A percentile compares a stretch with the other conserved stretches of the same genome.
Evolutionary conservation across 2,329 filamentous ascomycete species (phyloP).

Genomic region (Aplosporella prunicola): DNA sequence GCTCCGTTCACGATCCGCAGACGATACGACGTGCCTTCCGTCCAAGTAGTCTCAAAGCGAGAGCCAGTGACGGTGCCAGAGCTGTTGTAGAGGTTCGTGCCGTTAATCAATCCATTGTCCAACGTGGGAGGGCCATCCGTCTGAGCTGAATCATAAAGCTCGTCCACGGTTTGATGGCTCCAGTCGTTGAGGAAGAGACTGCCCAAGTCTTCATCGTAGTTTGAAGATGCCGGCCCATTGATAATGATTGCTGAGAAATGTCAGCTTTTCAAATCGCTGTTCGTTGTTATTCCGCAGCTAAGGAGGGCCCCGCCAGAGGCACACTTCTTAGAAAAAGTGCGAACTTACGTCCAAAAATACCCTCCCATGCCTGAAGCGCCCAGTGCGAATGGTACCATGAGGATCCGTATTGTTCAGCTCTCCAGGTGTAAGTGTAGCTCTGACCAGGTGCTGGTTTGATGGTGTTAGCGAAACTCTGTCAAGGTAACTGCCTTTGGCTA

Average conservation of each 20-base stretch:
- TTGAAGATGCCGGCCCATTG: conserved; percentile 26
- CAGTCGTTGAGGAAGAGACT: conserved; percentile 32
- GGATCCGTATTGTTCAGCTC: conserved; percentile 35
- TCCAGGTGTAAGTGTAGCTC: conserved; percentile 44
- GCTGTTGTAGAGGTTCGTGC: conserved; percentile 19
- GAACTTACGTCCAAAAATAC: conserved; percentile 17
- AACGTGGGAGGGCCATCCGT: conserved; percentile 16
- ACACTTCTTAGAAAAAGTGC: too few species aligned
- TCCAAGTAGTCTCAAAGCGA: conserved; percentile 24
- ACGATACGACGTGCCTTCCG: conserved; percentile 45
- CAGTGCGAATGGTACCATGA: conserved; percentile 23
- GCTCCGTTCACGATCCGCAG: conserved; percentile 50
- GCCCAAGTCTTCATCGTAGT: conserved; percentile 33
- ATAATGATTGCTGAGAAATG: conserved; percentile 28
- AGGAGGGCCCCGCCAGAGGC: too few species aligned
- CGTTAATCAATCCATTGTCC: conserved; percentile 44
- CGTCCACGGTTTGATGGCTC: conserved; percentile 14
- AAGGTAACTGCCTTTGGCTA: too few species aligned
- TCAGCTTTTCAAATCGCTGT: too few species aligned
- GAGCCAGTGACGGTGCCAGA: conserved; percentile 9
- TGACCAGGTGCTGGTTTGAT: neutral
- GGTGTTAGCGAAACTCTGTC: too few species aligned
- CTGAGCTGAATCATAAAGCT: neutral
- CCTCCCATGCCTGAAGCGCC: conserved; percentile 24
- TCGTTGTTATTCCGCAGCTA: too few species aligned